Evolutionary conservation across 225 moss, liverwort and hornwort genomes (phyloP).

Genomic region (Marchantia polymorpha): DNA sequence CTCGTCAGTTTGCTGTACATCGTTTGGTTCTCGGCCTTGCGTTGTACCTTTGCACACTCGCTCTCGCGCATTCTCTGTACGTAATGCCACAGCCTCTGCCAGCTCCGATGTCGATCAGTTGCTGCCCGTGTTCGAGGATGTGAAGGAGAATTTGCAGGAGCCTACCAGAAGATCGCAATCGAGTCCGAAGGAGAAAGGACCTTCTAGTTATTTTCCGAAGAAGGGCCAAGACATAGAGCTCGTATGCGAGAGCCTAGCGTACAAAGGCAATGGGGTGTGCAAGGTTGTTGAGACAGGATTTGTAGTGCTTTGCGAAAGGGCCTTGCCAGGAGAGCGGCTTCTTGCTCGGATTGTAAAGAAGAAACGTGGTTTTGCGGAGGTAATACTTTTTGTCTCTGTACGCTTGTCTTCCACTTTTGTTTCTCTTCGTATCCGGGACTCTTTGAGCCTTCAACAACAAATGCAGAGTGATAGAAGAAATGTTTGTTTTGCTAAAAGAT

Average conservation of each 20-base stretch:
- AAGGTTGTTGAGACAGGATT: slow-evolving; percentile 87
- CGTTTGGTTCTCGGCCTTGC: slow-evolving; percentile 12
- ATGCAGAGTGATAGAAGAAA: not conserved
- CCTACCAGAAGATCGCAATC: not conserved
- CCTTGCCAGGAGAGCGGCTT: slow-evolving; percentile 92
- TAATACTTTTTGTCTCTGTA: slow-evolving; percentile 23
- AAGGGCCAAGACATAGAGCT: slow-evolving; percentile 93
- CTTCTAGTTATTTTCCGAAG: slow-evolving; percentile 52
- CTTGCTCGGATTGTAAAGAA: slow-evolving; percentile 76
- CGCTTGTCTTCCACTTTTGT: not conserved
- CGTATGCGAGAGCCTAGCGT: slow-evolving; percentile 89
- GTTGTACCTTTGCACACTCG: slow-evolving; percentile 14
- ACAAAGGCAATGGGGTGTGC: slow-evolving; percentile 87
- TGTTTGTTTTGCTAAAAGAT: too few species aligned
- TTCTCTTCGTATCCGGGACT: not conserved
- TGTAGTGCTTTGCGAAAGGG: slow-evolving; percentile 91
- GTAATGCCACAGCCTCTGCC: slow-evolving; percentile 7
- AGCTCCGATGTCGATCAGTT: slow-evolving; percentile 15
- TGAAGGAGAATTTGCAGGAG: not conserved
- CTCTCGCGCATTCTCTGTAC: slow-evolving; percentile 5
- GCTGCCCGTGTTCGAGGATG: slow-evolving; percentile 8
- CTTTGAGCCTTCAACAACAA: too few species aligned
- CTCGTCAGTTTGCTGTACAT: slow-evolving; percentile 24
- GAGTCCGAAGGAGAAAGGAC: not conserved
- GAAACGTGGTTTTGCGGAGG: slow-evolving; percentile 90